Evolutionary conservation across 768 basidiomycete species (phyloP).

Genomic region (Hysterangium stoloniferum): DNA sequence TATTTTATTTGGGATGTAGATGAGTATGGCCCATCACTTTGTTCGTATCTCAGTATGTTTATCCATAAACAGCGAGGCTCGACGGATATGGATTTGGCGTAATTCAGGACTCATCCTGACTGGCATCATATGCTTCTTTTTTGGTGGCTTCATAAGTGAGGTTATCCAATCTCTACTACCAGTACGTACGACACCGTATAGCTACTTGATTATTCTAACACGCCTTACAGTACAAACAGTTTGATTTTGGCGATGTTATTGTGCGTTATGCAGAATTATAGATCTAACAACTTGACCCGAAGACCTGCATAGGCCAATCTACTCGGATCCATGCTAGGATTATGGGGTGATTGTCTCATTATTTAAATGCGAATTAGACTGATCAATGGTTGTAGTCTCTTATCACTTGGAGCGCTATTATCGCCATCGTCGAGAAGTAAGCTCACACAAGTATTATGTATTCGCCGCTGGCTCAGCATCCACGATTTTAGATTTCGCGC

Average conservation of each 20-base stretch:
- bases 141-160: constrained; percentile 77
- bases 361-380: neutral
- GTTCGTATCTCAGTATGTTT: neutral
- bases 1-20: constrained; percentile 87
- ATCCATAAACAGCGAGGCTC: constrained; percentile 44
- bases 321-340: constrained; percentile 61
- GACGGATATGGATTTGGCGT: constrained; percentile 86
- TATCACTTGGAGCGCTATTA: constrained; percentile 71
- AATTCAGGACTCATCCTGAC: constrained; percentile 65
- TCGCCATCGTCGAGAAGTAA: constrained; percentile 70
- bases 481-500: constrained; percentile 52
- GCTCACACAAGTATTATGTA: constrained; percentile 7
- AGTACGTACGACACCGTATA: constrained; percentile 30
- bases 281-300: constrained; percentile 10
- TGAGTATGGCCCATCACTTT: constrained; percentile 44
- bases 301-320: constrained; percentile 57
- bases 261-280: constrained; percentile 32
- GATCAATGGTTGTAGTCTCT: constrained; percentile 10
- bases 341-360: constrained; percentile 40
- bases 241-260: constrained; percentile 64
- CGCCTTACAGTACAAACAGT: constrained; percentile 50
- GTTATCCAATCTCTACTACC: constrained; percentile 74
- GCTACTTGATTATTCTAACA: neutral
- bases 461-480: neutral
- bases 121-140: constrained; percentile 60